Evolutionary conservation across 1,284 basidiomycete genomes (phyloP), one percentile per base, ranked within the genome.

Genomic region (Cystobasidium pallidum): DNA sequence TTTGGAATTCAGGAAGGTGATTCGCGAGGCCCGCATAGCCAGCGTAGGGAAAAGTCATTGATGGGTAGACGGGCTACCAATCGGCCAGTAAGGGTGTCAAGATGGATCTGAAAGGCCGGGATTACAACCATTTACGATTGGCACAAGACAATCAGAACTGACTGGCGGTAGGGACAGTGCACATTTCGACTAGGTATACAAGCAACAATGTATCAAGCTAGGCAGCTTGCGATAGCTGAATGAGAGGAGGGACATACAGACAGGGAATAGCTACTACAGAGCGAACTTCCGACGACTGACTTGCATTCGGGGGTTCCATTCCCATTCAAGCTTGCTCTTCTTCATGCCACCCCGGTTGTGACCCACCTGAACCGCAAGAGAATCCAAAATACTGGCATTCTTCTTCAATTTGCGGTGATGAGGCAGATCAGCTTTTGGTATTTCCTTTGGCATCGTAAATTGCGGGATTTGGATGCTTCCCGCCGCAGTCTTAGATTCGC

Each of bases 1-100:
- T 81, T 49, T 74, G 6, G 82, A 86, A 68, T 80, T 90, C 73
- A 82, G 86, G 52, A 83, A 82, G 74, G 83, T 85, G 32, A 85
- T 89, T 11, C 88, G 90, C 74, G 81, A 82, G 34, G 86, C 86
- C 17, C 84, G 89, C 1, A 91, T 90, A 45, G 86, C 62, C 10
- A 66, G 62, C 32, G 49, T 72, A 10, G 41, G 41, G 62, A 72
- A 72, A 36, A n/a, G 63, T 8, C 32, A 64, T 24, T 72, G 32
- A 57, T 39, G n/a, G n/a, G n/a, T n/a, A n/a, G n/a, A n/a, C n/a
- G n/a, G n/a, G n/a, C n/a, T n/a, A n/a, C n/a, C n/a, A n/a, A n/a
- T n/a, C n/a, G n/a, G n/a, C n/a, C n/a, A n/a, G n/a, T n/a, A n/a
- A n/a, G n/a, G n/a, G n/a, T n/a, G n/a, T n/a, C n/a, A n/a, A n/a